Evolutionary conservation across 2,329 filamentous ascomycete species (phyloP).

Genomic region (Neurospora sp.): DNA sequence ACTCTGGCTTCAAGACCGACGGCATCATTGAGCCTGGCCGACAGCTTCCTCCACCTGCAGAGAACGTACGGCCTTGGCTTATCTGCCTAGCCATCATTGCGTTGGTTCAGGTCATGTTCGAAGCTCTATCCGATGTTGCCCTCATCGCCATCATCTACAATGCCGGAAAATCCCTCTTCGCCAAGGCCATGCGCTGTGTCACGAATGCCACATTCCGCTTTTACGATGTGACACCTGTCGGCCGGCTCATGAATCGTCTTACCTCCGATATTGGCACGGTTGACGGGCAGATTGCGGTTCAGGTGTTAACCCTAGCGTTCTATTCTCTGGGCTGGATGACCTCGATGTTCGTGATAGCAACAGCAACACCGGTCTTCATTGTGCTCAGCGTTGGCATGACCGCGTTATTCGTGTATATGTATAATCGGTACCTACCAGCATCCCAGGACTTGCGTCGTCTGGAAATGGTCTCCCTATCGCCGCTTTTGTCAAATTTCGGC

Average conservation of each 20-base stretch:
- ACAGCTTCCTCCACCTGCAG: constrained; percentile 53
- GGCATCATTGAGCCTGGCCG: constrained; percentile 21
- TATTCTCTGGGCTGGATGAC: constrained; percentile 61
- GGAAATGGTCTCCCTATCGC: constrained; percentile 82
- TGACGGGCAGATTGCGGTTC: constrained; percentile 71
- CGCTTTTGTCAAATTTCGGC: constrained; percentile 86
- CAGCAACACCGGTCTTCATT: constrained; percentile 68
- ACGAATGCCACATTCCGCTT: constrained; percentile 78
- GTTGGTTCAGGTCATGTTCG: constrained; percentile 46
- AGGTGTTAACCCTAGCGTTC: constrained; percentile 63
- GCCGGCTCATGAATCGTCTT: constrained; percentile 82
- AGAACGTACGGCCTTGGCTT: constrained; percentile 66
- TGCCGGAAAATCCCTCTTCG: constrained; percentile 67
- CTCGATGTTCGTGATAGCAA: constrained; percentile 67
- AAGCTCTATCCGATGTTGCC: constrained; percentile 52
- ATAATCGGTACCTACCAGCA: constrained; percentile 66
- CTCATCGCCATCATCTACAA: constrained; percentile 71
- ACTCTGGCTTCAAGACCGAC: constrained; percentile 5
- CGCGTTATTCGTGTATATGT: constrained; percentile 59
- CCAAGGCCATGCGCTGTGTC: constrained; percentile 60
- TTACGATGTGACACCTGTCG: constrained; percentile 83
- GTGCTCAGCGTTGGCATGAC: constrained; percentile 61
- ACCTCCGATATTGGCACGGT: constrained; percentile 85
- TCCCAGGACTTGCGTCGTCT: constrained; percentile 75
- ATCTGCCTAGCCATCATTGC: constrained; percentile 59